Base-by-base conservation (phyloP, 2,329 filamentous ascomycete genomes). In the Ophiostoma ips region DNA sequence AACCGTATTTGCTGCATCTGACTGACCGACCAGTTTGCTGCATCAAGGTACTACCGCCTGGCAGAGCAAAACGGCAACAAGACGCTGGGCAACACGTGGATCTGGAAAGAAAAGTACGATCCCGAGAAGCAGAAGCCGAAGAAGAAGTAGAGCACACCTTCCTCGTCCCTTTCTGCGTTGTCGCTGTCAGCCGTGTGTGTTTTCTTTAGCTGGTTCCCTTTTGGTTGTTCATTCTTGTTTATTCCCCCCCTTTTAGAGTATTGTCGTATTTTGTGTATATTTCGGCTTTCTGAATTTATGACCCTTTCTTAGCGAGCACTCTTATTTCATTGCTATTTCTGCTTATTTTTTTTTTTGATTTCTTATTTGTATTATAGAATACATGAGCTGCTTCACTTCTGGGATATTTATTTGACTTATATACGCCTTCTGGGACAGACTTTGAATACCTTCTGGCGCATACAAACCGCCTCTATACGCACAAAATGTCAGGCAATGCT, bases 31-130 rank as follows among this genome's bases (percentile, higher is more conserved):
- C 16, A 89, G 85, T 87, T 79, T 69, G 77, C 74, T 59, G 76
- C 92, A 60, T 89, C 92, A 58, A 86, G 84, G 66, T 95, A 95
- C 69, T 87, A 95, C 66, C 86, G 90, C 61, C 75, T 90, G 61
- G 89, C 92, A 35, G 92, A 96, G 68, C 75, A 86, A 61, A 85
- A 82, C 62, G 90, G 90, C 47, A 84, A 82, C 67, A 95, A 94
- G 71, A 88, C 81, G 50, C 71, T 96, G 56, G 92, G 92, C 55
- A 95, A 96, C 70, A 84, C 86, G 59, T 98, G 92, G 89, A 95
- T 96, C 62, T 95, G 90, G 87, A 96, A 96, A 66, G 88, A 94
- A 55, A 96, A 96, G 69, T 95, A 96, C 69, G 76, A 76, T 59
- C 71, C 75, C 33, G 68, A 59, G 48, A 67, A 63, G 53, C 62